Evolutionary conservation across 257 asterid genomes (phyloP).

Genomic region (Plectranthus barbatus): DNA sequence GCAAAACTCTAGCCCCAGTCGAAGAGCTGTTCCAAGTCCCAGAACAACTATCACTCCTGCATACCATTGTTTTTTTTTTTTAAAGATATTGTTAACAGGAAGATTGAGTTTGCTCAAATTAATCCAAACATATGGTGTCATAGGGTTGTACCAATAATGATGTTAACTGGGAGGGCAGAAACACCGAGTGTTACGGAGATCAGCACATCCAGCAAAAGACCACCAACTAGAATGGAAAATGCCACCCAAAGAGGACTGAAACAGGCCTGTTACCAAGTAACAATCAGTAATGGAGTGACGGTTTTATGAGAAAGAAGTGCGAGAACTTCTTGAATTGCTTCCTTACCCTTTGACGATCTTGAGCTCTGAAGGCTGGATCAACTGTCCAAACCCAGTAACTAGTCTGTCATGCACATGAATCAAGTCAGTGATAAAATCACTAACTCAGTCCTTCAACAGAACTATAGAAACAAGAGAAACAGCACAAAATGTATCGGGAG

Average conservation of each 20-base stretch:
- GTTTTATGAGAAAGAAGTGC: neutral
- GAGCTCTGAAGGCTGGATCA: conserved; percentile 49
- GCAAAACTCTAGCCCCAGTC: conserved; percentile 70
- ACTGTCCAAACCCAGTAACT: conserved; percentile 72
- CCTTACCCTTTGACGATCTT: conserved; percentile 49
- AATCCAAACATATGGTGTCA: neutral
- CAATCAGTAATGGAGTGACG: neutral
- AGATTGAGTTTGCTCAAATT: neutral
- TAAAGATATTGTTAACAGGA: neutral
- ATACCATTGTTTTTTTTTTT: neutral
- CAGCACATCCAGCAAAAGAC: conserved; percentile 70
- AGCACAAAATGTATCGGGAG: neutral
- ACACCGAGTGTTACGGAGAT: conserved; percentile 67
- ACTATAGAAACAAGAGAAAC: neutral
- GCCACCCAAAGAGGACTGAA: conserved; percentile 78
- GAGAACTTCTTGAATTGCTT: conserved; percentile 2
- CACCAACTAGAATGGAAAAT: conserved; percentile 62
- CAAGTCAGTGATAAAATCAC: neutral
- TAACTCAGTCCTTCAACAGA: neutral
- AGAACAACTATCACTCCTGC: conserved; percentile 72
- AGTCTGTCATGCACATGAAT: conserved; percentile 32
- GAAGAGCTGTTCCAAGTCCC: conserved; percentile 75
- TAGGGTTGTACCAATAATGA: conserved; percentile 47
- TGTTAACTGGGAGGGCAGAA: conserved; percentile 72
- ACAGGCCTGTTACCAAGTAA: conserved; percentile 40